Base-by-base conservation (phyloP, 805 yeast genomes). In the Saccharomycopsis capsularis region DNA sequence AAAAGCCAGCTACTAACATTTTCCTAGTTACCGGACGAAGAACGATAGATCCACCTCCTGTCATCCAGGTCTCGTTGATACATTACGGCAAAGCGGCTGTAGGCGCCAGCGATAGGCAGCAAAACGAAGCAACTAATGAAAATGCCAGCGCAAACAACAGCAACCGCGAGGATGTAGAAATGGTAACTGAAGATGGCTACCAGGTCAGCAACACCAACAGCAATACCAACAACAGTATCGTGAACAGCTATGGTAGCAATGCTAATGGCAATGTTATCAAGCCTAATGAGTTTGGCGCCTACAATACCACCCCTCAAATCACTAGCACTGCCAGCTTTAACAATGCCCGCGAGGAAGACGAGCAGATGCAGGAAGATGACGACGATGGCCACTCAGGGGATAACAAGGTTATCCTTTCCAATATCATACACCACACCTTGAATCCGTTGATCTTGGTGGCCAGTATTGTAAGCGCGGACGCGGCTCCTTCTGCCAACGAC, bases 11-110 rank as follows among this genome's bases (percentile, higher is more conserved):
- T 42, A 32, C 29, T 36, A 19, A 23, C 32, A 29, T 13, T 21
- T 21, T 47, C n/a, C 4, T 44, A 57, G 48, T 52, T 32, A 54
- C 55, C 18, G 55, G 57, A 16, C 40, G 57, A 44, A 43, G 57
- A 44, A 52, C 55, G 29, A 50, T 54, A 9, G 57, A 54, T 42
- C 57, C 57, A 9, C 57, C 57, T 5, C 57, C 57, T 13, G 55
- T 54, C 9, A 52, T 54, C 39, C 55, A 54, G 35, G 53, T 54
- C 13, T 49, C 55, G 5, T 38, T 54, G 13, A 21, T 27, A n/a
- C n/a, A n/a, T n/a, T n/a, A n/a, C n/a, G n/a, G n/a, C n/a, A n/a
- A n/a, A n/a, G n/a, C n/a, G n/a, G n/a, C n/a, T 27, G 32, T 7
- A 27, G 13, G 13, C 13, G 32, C 7, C 32, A 27, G 32, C 13